Evolutionary conservation across 2,329 filamentous ascomycete species (phyloP).

Genomic region (Diaporthe velutina): DNA sequence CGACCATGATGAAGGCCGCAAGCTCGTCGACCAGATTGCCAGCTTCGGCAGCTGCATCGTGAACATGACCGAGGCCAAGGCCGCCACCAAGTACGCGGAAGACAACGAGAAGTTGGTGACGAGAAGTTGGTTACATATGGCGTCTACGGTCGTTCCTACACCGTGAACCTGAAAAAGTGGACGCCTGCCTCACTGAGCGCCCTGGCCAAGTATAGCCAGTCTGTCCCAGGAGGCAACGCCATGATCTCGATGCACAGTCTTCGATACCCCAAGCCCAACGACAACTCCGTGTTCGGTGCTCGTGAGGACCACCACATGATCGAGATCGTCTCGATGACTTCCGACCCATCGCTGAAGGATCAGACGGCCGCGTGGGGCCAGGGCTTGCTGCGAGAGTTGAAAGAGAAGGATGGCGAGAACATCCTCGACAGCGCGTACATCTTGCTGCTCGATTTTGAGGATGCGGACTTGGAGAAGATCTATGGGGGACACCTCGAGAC

Average conservation of each 20-base stretch:
- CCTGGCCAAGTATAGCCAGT: conserved; percentile 12
- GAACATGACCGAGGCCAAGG: too few species aligned
- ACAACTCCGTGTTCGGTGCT: conserved; percentile 18
- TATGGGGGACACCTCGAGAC: conserved; percentile 47
- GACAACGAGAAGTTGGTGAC: conserved; percentile 36
- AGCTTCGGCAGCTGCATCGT: too few species aligned
- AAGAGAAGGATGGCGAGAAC: conserved; percentile 42
- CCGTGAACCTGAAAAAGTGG: conserved; percentile 1
- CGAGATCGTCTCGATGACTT: conserved; percentile 32
- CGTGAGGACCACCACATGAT: conserved; percentile 28
- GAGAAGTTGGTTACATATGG: conserved; percentile 31
- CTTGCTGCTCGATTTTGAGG: conserved; percentile 45
- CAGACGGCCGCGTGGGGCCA: conserved; percentile 25
- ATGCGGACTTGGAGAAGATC: conserved; percentile 45
- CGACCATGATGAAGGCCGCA: too few species aligned
- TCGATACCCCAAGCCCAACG: not conserved
- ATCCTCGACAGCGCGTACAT: conserved; percentile 49
- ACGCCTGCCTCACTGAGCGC: not conserved
- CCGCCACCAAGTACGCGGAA: conserved; percentile 11
- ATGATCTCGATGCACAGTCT: conserved; percentile 33
- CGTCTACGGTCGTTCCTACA: conserved; percentile 21
- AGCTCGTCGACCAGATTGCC: too few species aligned
- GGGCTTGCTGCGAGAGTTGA: conserved; percentile 43
- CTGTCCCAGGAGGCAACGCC: conserved; percentile 14
- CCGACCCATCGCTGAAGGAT: conserved; percentile 21